A percentile compares a stretch with the other conserved stretches of the same genome.
phyloP scores from a whole-genome alignment of 495 filamentous ascomycete species.

The Pyrenula aspistea region DNA sequence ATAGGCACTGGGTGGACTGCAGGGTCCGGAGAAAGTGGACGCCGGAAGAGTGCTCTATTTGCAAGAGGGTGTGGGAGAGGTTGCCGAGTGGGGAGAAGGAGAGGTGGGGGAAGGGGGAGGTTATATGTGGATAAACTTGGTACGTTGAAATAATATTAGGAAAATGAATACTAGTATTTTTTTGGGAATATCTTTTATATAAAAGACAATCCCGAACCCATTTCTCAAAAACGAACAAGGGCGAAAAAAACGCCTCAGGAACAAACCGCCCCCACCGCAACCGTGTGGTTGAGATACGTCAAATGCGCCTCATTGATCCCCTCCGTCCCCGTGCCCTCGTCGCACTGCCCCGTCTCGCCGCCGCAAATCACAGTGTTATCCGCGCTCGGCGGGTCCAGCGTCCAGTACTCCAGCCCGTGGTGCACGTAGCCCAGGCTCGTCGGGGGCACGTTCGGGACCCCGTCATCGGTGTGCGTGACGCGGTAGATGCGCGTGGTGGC shows the following conservation, averaged over 20 bases:
- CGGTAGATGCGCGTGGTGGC: constrained; percentile 37
- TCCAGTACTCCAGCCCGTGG: constrained; percentile 57
- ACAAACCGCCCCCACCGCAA: not conserved
- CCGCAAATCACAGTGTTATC: not conserved
- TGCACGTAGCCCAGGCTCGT: constrained; percentile 43
- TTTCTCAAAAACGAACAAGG: too few relatives aligned
- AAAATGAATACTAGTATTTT: too few relatives aligned
- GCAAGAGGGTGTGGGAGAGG: not conserved
- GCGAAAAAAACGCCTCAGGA: too few relatives aligned
- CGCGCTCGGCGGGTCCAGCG: not conserved
- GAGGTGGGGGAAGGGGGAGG: not conserved
- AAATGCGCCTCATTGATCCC: not conserved
- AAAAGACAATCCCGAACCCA: too few relatives aligned
- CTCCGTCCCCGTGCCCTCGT: not conserved
- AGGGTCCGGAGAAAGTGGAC: not conserved
- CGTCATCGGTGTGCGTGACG: constrained; percentile 55
- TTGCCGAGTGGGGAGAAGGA: not conserved
- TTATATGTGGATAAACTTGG: too few relatives aligned
- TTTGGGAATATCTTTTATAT: too few relatives aligned
- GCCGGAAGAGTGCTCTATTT: not conserved
- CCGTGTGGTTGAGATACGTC: not conserved
- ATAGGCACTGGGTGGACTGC: not conserved
- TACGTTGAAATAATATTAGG: too few relatives aligned
- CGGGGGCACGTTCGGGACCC: constrained; percentile 53
- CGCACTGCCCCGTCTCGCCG: not conserved